These are phyloP conservation scores for Endoconidiophora laricicola DNA, from an alignment of 2,329 filamentous ascomycete genomes.

Conservation along the genomic window DNA sequence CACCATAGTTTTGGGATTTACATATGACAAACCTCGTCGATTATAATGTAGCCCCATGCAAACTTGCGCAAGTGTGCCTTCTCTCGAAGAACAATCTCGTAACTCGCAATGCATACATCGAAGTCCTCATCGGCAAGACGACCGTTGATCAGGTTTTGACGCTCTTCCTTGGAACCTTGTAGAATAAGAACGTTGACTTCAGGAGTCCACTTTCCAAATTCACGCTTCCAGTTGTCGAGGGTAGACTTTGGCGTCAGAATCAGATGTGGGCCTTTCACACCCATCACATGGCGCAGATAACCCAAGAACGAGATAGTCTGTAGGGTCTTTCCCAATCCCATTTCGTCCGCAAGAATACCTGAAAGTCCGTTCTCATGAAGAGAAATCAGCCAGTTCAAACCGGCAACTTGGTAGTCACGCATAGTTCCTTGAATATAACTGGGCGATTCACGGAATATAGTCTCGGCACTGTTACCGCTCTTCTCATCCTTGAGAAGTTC, in stretches of 20 bases:
- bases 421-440: conserved; percentile 76
- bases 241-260: conserved; percentile 92
- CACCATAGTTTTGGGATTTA: background rate
- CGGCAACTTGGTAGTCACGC: conserved; percentile 92
- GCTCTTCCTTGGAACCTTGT: conserved; percentile 89
- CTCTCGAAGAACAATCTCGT: conserved; percentile 95
- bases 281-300: conserved; percentile 80
- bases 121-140: conserved; percentile 89
- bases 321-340: conserved; percentile 94
- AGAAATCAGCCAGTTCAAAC: conserved; percentile 94
- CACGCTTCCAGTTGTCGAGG: conserved; percentile 93
- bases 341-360: conserved; percentile 92
- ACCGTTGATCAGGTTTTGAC: conserved; percentile 73
- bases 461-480: conserved; percentile 68
- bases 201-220: conserved; percentile 86
- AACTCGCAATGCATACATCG: conserved; percentile 94
- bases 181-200: conserved; percentile 88
- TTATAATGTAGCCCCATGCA: conserved; percentile 99
- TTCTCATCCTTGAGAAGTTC: conserved; percentile 80
- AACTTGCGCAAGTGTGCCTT: conserved; percentile 94
- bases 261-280: conserved; percentile 78
- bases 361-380: conserved; percentile 98
- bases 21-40: conserved; percentile 48
- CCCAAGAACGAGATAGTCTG: conserved; percentile 96
- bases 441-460: conserved; percentile 85